Percentiles rank a stretch among this genome's conserved stretches.
Evolutionary conservation across 1,284 basidiomycete species (phyloP).

Genomic region (Puccinia coronata): DNA sequence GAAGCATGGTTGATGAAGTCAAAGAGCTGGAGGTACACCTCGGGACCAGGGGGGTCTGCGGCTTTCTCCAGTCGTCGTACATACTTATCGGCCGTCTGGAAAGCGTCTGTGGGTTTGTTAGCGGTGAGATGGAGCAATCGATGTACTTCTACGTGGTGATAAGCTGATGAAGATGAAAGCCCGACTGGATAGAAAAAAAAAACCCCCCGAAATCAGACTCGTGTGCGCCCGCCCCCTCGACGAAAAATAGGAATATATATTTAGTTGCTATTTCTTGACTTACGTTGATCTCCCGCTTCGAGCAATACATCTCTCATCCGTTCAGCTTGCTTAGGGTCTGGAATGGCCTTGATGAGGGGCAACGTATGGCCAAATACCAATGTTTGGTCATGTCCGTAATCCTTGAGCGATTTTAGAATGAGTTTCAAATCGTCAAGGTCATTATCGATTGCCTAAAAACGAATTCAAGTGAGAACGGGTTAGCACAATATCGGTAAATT

Average conservation of each 20-base stretch:
- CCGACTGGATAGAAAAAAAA: constrained; percentile 9
- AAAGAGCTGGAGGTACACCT: constrained; percentile 49
- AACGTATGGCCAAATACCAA: constrained; percentile 24
- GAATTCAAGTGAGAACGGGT: too few relatives aligned
- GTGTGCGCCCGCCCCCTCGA: too few relatives aligned
- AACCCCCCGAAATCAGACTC: neutral
- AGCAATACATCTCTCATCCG: constrained; percentile 21
- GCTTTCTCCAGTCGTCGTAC: constrained; percentile 37
- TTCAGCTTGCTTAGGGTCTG: neutral
- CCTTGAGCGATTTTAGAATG: constrained; percentile 4
- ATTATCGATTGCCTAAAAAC: constrained; percentile 13
- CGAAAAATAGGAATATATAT: neutral
- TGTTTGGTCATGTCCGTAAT: constrained; percentile 19
- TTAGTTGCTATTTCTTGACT: neutral
- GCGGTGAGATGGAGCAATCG: constrained; percentile 22
- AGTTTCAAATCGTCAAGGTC: constrained; percentile 20
- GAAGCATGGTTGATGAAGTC: constrained; percentile 43
- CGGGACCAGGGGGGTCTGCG: constrained; percentile 22
- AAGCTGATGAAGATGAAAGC: constrained; percentile 23
- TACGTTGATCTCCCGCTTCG: constrained; percentile 22
- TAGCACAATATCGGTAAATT: neutral
- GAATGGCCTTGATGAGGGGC: neutral
- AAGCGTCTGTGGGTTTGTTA: neutral
- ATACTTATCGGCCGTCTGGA: constrained; percentile 39
- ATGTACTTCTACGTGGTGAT: constrained; percentile 39